Evolutionary conservation across 768 basidiomycete genomes (phyloP), one percentile per base, ranked within the genome.

Genomic region (Austroboletus eburneus): DNA sequence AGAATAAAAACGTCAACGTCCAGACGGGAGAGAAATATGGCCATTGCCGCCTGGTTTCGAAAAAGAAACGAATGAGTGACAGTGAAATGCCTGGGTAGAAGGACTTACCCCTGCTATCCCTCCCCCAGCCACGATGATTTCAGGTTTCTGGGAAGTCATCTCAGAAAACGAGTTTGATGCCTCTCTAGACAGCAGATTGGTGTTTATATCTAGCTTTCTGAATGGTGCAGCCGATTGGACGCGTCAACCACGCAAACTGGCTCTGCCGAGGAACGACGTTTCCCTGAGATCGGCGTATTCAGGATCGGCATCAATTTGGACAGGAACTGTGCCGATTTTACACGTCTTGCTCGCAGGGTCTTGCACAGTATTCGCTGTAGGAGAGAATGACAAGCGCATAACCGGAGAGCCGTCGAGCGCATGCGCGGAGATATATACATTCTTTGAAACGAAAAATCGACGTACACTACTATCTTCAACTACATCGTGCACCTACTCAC

Each of bases 91-190:
- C 9, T 32, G 9, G 30, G 30, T 32, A 13, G 30, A 32, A 32
- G 30, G 30, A 32, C 30, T 32, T 14, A 52, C 63, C 41, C 63
- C 65, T 20, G 56, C 40, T 48, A 63, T 49, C 3, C 63, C 63
- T 47, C 57, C 64, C 16, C 63, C 63, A 8, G 54, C 63, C 21
- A 64, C 37, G 40, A 66, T 56, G 27, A 66, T 57, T 24, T 63
- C 52, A 22, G 46, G 41, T 21, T 47, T 58, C 27, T 48, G 32
- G 9, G 49, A 39, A 16, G 25, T 41, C 63, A 64, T 32, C 59
- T 39, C 22, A 13, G 38, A 39, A 22, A 29, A 17, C 9, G 30
- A 13, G 13, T 9, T 32, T 13, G 12, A 9, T 32, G 30, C 9
- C 13, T 32, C 9, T 4, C 30, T 14, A 32, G 13, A 27, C 12